Conservation (phyloP, 371 early-diverging fungal species). For the Coemansia sp. region DNA sequence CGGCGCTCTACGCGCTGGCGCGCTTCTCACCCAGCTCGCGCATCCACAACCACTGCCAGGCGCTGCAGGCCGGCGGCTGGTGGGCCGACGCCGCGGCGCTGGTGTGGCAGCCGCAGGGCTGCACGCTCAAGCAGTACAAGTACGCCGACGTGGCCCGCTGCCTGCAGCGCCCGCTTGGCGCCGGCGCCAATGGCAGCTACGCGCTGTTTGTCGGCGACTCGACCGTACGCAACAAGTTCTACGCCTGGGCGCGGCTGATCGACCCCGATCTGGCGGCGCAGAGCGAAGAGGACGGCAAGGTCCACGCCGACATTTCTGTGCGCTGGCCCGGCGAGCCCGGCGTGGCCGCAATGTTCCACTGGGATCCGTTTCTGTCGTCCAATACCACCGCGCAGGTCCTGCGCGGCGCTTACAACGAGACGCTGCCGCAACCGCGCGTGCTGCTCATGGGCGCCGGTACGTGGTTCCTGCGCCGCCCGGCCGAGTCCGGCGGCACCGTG, state of each 20-base stretch:
- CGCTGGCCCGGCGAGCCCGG: slow-evolving; percentile 9
- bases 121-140: slow-evolving; percentile 60
- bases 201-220: slow-evolving; percentile 72
- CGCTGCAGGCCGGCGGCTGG: slow-evolving; percentile 27
- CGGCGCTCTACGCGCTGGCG: slow-evolving; percentile 10
- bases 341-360: slow-evolving; percentile 23
- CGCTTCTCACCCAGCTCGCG: slow-evolving; percentile 22
- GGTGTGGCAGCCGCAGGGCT: slow-evolving; percentile 63
- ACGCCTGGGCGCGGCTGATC: slow-evolving; percentile 55
- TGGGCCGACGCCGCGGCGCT: slow-evolving; percentile 16
- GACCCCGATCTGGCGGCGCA: slow-evolving; percentile 35
- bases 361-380: slow-evolving; percentile 30
- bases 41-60: slow-evolving; percentile 25
- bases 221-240: slow-evolving; percentile 62
- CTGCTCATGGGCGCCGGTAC: slow-evolving; percentile 60
- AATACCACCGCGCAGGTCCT: slow-evolving; percentile 4
- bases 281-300: slow-evolving; percentile 52
- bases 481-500: slow-evolving; percentile 42
- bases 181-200: slow-evolving; percentile 5
- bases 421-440: slow-evolving; percentile 47
- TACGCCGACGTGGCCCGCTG: slow-evolving; percentile 3
- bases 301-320: slow-evolving; percentile 13
- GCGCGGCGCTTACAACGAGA: slow-evolving; percentile 1
- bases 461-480: slow-evolving; percentile 60
- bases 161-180: neutral